Percentiles rank a stretch among this genome's conserved stretches.
phyloP scores from a whole-genome alignment of 441 rosid species.

The Erodium trifolium region DNA sequence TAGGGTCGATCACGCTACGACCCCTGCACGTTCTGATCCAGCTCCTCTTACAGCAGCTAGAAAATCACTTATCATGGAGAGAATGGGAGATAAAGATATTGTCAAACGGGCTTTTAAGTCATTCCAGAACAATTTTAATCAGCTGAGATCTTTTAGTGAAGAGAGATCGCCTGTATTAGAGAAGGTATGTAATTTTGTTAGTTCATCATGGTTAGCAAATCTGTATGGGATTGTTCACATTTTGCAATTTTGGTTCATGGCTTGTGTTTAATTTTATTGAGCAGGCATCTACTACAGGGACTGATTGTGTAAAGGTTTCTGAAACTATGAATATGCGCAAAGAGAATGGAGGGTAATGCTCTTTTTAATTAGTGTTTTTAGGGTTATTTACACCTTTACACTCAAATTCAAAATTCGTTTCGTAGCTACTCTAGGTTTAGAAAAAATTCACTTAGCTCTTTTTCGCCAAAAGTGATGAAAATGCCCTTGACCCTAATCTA shows the following conservation, averaged over 20 bases:
- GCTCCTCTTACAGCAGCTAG: constrained; percentile 34
- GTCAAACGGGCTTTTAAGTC: constrained; percentile 84
- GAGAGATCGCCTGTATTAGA: constrained; percentile 38
- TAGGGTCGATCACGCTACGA: constrained; percentile 36
- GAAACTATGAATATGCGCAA: constrained; percentile 31
- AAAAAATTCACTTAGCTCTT: too few species aligned
- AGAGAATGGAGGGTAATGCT: constrained; percentile 47
- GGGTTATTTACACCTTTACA: too few species aligned
- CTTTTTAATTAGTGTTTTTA: too few species aligned
- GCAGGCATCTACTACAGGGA: constrained; percentile 42
- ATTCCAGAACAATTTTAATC: constrained; percentile 55
- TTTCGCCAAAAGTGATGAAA: too few species aligned
- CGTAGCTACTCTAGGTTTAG: too few species aligned
- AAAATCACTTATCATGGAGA: constrained; percentile 80
- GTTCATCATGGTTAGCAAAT: background rate
- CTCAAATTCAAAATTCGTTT: too few species aligned
- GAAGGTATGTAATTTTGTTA: constrained; percentile 37
- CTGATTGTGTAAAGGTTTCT: constrained; percentile 35
- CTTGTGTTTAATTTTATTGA: constrained; percentile 13
- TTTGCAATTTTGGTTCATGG: background rate
- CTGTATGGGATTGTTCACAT: background rate
- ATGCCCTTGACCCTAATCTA: too few species aligned
- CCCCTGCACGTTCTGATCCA: constrained; percentile 24
- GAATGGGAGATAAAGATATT: constrained; percentile 97
- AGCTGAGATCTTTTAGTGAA: constrained; percentile 34